A percentile compares a stretch with the other conserved stretches of the same genome.
These are phyloP conservation scores for Decorospora gaudefroyi DNA, from an alignment of 2,329 filamentous ascomycete species.

Conservation along the genomic window DNA sequence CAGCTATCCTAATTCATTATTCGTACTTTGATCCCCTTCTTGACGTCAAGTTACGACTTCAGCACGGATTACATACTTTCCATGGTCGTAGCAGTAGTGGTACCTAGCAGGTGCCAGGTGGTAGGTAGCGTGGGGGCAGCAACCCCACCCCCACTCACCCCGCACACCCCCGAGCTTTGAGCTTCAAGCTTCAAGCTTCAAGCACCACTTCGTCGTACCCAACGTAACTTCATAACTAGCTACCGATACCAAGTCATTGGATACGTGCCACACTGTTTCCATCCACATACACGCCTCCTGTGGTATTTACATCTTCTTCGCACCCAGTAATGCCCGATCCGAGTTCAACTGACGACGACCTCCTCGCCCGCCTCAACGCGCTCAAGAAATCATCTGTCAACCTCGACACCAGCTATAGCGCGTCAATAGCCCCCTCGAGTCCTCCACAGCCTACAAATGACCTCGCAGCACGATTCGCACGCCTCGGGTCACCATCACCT, in stretches of 20 bases:
- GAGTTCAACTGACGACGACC: conserved; percentile 44
- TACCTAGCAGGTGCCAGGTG: too few species aligned
- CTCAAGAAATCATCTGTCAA: conserved; percentile 52
- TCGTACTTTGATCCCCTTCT: too few species aligned
- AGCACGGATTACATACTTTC: too few species aligned
- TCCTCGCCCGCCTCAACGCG: conserved; percentile 56
- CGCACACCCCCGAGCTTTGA: conserved; percentile 23
- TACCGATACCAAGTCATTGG: too few species aligned
- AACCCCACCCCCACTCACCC: conserved; percentile 25
- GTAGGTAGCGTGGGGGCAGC: conserved; percentile 7
- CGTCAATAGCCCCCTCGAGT: conserved; percentile 20
- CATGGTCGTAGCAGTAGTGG: too few species aligned
- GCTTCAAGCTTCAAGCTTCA: conserved; percentile 11
- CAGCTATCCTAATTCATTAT: too few species aligned
- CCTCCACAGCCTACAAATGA: conserved; percentile 34
- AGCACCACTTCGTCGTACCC: conserved; percentile 11
- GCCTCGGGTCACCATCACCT: conserved; percentile 40
- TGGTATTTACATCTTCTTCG: neutral
- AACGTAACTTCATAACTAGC: too few species aligned
- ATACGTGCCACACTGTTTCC: too few species aligned
- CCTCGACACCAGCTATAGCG: conserved; percentile 33
- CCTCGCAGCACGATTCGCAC: conserved; percentile 46
- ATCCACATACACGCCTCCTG: neutral
- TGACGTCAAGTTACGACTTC: too few species aligned
- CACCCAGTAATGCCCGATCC: conserved; percentile 20